Evolutionary conservation across 305 asterid genomes (phyloP).

Genomic region (Euphrasia arctica): DNA sequence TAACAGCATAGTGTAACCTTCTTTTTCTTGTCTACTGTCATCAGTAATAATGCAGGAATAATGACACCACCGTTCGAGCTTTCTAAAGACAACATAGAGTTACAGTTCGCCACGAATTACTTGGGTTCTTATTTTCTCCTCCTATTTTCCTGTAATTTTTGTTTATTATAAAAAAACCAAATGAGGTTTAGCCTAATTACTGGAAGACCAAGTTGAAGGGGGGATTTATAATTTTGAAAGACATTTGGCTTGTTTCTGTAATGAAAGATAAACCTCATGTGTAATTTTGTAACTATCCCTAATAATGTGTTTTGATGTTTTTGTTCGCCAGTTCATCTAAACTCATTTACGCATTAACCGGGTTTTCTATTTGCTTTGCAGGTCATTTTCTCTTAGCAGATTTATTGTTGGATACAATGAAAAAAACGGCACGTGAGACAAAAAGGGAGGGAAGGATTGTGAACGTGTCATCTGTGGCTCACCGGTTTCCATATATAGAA

Average conservation of each 20-base stretch:
- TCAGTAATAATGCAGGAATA: constrained; percentile 83
- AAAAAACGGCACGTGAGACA: constrained; percentile 42
- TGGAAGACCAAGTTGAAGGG: neutral
- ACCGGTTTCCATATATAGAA: constrained; percentile 45
- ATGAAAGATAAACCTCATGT: neutral
- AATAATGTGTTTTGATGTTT: neutral
- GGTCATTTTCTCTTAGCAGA: constrained; percentile 66
- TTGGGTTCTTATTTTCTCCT: constrained; percentile 42
- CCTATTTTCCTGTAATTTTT: neutral
- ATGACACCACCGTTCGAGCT: constrained; percentile 65
- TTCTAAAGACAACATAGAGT: constrained; percentile 73
- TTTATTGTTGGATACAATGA: constrained; percentile 58
- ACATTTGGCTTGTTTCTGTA: neutral
- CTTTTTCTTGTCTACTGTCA: constrained; percentile 29
- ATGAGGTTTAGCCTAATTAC: neutral
- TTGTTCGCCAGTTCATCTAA: neutral
- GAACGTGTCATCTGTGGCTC: constrained; percentile 64
- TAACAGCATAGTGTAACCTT: no score
- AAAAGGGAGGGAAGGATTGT: constrained; percentile 71
- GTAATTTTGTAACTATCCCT: neutral
- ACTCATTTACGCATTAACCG: neutral
- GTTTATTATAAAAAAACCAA: neutral
- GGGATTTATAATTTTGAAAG: neutral
- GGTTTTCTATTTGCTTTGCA: constrained; percentile 28
- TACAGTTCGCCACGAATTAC: constrained; percentile 85